phyloP scores from a whole-genome alignment of 257 asterid genomes.

The Solanum medicagineum region DNA sequence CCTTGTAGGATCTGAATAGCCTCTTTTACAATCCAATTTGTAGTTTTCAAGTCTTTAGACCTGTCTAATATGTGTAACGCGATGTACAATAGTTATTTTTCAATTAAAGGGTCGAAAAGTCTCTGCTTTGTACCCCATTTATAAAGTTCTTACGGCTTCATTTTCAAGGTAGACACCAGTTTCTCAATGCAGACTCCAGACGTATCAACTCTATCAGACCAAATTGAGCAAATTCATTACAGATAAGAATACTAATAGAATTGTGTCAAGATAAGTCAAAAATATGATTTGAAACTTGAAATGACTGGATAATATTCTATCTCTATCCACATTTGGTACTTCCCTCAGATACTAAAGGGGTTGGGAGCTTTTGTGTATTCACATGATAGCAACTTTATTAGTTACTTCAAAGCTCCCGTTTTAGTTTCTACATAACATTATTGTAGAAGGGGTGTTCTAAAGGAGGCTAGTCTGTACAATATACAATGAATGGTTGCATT shows the following conservation, averaged over 20 bases:
- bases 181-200: neutral
- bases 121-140: neutral
- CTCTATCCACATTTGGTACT: neutral
- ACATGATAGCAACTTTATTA: too few relatives aligned
- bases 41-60: conserved; percentile 21
- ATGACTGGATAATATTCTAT: neutral
- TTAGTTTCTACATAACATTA: neutral
- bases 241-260: neutral
- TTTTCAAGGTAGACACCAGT: neutral
- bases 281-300: neutral
- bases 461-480: neutral
- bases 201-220: neutral
- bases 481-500: conserved; percentile 7
- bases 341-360: too few relatives aligned
- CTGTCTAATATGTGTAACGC: conserved; percentile 8
- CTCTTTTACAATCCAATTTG: conserved; percentile 22
- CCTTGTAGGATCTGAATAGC: conserved; percentile 19
- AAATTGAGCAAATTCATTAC: neutral
- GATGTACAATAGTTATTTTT: neutral
- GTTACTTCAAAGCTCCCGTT: too few relatives aligned
- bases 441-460: neutral
- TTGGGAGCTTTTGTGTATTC: too few relatives aligned
- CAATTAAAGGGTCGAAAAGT: neutral
- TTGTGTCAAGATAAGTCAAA: neutral
- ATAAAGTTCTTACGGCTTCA: neutral